Conservation (phyloP, 495 filamentous ascomycete genomes). For the Talaromyces wortmannii region DNA sequence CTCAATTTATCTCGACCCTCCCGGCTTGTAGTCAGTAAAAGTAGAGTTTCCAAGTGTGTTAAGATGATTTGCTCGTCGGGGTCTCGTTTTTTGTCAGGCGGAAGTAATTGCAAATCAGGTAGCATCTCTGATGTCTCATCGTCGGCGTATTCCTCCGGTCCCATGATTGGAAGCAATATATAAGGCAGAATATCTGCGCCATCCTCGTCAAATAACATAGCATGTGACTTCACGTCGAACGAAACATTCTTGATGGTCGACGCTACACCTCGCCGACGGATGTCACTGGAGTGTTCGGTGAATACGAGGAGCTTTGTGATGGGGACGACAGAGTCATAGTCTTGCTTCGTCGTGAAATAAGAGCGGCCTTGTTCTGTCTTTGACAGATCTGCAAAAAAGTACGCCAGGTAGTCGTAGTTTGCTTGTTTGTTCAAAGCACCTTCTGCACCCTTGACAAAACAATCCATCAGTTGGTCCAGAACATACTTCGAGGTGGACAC, state of each 20-base stretch:
- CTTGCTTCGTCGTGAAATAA: slow-evolving; percentile 67
- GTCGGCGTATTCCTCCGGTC: slow-evolving; percentile 49
- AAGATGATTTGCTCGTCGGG: slow-evolving; percentile 64
- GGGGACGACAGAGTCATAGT: slow-evolving; percentile 73
- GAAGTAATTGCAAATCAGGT: slow-evolving; percentile 78
- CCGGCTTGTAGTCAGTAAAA: slow-evolving; percentile 72
- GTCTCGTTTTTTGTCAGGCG: slow-evolving; percentile 81
- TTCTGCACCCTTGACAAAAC: slow-evolving; percentile 87
- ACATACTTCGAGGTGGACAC: slow-evolving; percentile 62
- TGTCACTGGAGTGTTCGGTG: slow-evolving; percentile 73
- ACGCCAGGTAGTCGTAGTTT: slow-evolving; percentile 86
- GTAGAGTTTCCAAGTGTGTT: slow-evolving; percentile 82
- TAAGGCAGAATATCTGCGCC: slow-evolving; percentile 76
- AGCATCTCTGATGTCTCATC: slow-evolving; percentile 74
- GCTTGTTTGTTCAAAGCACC: slow-evolving; percentile 78
- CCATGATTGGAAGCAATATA: slow-evolving; percentile 64
- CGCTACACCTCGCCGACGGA: slow-evolving; percentile 85
- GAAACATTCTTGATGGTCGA: slow-evolving; percentile 84
- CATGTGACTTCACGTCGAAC: slow-evolving; percentile 64
- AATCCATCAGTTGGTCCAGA: slow-evolving; percentile 87
- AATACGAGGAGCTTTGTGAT: slow-evolving; percentile 86
- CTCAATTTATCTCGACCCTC: slow-evolving; percentile 68
- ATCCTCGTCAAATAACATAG: slow-evolving; percentile 61
- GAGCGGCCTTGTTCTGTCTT: slow-evolving; percentile 66
- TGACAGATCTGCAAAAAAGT: slow-evolving; percentile 87